These are phyloP conservation scores for Didymella exigua DNA, from an alignment of 2,329 filamentous ascomycete genomes.

Conservation along the genomic window DNA sequence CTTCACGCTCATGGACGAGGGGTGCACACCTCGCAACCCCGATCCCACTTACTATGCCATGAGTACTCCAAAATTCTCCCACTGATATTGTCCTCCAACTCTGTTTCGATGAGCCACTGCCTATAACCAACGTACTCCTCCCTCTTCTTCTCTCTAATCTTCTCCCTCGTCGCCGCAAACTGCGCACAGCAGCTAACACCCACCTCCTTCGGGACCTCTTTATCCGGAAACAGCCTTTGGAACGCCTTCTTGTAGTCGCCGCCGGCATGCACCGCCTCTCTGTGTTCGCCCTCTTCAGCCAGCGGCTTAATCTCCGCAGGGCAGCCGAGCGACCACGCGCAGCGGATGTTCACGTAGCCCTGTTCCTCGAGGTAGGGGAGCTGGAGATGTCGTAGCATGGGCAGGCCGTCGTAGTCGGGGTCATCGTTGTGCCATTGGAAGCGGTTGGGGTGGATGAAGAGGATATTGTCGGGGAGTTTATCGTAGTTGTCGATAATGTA, in stretches of 20 bases:
- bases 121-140: constrained; percentile 57
- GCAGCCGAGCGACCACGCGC: constrained; percentile 59
- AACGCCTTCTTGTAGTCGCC: constrained; percentile 57
- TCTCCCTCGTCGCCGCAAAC: constrained; percentile 58
- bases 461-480: constrained; percentile 47
- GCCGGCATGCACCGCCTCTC: constrained; percentile 54
- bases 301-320: constrained; percentile 58
- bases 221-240: constrained; percentile 54
- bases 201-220: constrained; percentile 51
- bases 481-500: constrained; percentile 52
- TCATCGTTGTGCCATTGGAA: constrained; percentile 60
- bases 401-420: constrained; percentile 58
- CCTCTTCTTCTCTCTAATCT: constrained; percentile 53
- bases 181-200: constrained; percentile 62
- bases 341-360: constrained; percentile 62
- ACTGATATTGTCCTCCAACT: constrained; percentile 55
- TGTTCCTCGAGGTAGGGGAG: constrained; percentile 55
- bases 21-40: neutral
- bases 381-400: constrained; percentile 57
- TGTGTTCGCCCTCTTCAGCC: constrained; percentile 48
- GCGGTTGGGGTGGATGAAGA: constrained; percentile 51
- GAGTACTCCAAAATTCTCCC: constrained; percentile 63
- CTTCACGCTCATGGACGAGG: neutral
- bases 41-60: constrained; percentile 60
- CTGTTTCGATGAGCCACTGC: constrained; percentile 56